Base-by-base conservation (phyloP, 2,329 filamentous ascomycete species). In the Paradendryphiella salina region DNA sequence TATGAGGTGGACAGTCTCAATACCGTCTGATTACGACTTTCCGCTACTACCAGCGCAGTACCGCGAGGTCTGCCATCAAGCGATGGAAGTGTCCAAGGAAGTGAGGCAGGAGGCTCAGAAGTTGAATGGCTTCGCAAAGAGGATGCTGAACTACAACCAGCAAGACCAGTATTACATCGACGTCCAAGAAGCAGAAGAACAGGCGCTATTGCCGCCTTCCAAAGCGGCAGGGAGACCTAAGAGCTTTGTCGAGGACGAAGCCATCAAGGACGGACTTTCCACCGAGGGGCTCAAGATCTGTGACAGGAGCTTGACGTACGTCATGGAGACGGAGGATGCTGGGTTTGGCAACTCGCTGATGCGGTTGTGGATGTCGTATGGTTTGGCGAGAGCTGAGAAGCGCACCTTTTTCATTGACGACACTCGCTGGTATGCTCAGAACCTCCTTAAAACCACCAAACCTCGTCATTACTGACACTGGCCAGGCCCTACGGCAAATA, bases 321-420 rank as follows among this genome's bases (percentile, higher is more conserved):
- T 91, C 1, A 78, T 96, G 63, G 89, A 93, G 66, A 80, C 85
- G 6, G 73, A 81, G 3, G 85, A 93, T 63, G 88, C 89, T 2
- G 90, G 90, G 2, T 77, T 96, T 8, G 90, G 90, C 5, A 85
- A 84, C 57, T 85, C 87, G 1, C 73, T 96, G 52, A 85, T 95
- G 81, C 82, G 86, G 65, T 69, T 96, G 48, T 96, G 90, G 90
- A 87, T 87, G 63, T 86, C 89, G 20, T 95, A 94, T 67, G 89
- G 89, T 3, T 75, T 95, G 46, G 89, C 90, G 2, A 79, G 86
- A 66, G 82, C 85, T 52, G 88, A 95, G 68, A 83, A 82, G 11
- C 80, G 90, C 18, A 79, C 84, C 1, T 95, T 96, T 73, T 95
- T 96, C 75, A 79, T 96, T 56, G 89, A 95, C 63, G 90, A 96